Evolutionary conservation across 805 yeast genomes (phyloP).

Genomic region (Brettanomyces sp.): DNA sequence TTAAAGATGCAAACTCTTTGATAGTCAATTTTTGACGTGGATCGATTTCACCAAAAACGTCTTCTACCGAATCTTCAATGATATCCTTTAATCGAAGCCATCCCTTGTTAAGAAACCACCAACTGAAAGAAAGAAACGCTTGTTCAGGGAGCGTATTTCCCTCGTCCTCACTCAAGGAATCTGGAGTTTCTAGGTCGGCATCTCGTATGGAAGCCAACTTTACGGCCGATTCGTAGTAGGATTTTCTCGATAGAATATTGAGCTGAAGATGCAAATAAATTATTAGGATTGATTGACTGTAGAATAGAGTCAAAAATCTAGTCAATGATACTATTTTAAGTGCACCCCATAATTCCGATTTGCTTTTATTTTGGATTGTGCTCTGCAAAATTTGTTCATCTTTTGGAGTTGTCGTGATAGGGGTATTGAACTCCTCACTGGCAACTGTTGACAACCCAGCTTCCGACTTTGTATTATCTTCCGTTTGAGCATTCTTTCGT

Average conservation of each 20-base stretch:
- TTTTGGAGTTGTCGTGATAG: neutral
- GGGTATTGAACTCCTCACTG: constrained; percentile 1
- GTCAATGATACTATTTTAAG: constrained; percentile 68
- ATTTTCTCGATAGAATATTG: constrained; percentile 79
- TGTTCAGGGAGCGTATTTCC: constrained; percentile 50
- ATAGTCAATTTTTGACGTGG: constrained; percentile 66
- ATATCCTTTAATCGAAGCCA: constrained; percentile 50
- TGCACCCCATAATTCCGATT: constrained; percentile 75
- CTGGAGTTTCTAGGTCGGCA: neutral
- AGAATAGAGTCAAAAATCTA: constrained; percentile 61
- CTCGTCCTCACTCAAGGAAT: constrained; percentile 18
- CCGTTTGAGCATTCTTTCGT: constrained; percentile 26
- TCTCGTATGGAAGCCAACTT: constrained; percentile 45
- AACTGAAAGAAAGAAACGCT: constrained; percentile 74
- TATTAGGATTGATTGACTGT: constrained; percentile 60
- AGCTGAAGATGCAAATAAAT: constrained; percentile 77
- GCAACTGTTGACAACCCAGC: constrained; percentile 1
- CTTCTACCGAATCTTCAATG: constrained; percentile 48
- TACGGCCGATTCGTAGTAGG: constrained; percentile 73
- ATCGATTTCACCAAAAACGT: constrained; percentile 51
- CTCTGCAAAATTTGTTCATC: neutral
- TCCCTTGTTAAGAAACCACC: constrained; percentile 92
- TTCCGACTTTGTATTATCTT: constrained; percentile 14
- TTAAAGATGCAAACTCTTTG: constrained; percentile 44
- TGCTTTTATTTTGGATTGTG: constrained; percentile 26